These are phyloP conservation scores for Paxillus involutus DNA, from an alignment of 768 basidiomycete species.

Conservation along the genomic window DNA sequence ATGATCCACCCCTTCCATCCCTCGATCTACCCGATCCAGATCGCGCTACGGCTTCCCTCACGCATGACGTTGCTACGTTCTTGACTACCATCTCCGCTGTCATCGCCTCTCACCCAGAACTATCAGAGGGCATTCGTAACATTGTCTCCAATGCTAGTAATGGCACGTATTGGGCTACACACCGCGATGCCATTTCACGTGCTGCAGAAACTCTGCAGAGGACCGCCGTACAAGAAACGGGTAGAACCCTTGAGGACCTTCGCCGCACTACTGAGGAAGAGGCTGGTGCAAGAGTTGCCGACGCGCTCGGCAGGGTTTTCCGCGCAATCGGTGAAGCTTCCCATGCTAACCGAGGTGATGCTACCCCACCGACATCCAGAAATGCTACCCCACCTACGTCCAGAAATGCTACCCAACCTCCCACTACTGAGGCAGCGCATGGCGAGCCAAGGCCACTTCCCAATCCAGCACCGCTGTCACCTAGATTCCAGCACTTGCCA, in stretches of 20 bases:
- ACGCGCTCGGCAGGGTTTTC: slow-evolving; percentile 60
- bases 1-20: slow-evolving; percentile 54
- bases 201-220: slow-evolving; percentile 56
- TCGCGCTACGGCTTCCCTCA: slow-evolving; percentile 44
- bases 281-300: slow-evolving; percentile 61
- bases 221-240: slow-evolving; percentile 38
- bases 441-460: slow-evolving; percentile 7
- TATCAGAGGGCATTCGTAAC: slow-evolving; percentile 65
- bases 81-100: slow-evolving; percentile 55
- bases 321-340: slow-evolving; percentile 46
- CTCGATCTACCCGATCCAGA: slow-evolving; percentile 33
- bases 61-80: slow-evolving; percentile 63
- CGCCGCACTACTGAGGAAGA: slow-evolving; percentile 58
- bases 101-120: slow-evolving; percentile 65
- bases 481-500: slow-evolving; percentile 16
- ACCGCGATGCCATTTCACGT: slow-evolving; percentile 58
- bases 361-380: slow-evolving; percentile 1
- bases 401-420: not conserved
- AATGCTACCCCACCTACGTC: not conserved
- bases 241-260: slow-evolving; percentile 42
- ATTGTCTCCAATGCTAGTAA: slow-evolving; percentile 59
- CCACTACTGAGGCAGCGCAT: not conserved
- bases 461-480: slow-evolving; percentile 11
- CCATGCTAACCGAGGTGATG: slow-evolving; percentile 16
- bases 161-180: slow-evolving; percentile 69